Conservation (phyloP, 495 filamentous ascomycete genomes). For the Viridothelium virens region DNA sequence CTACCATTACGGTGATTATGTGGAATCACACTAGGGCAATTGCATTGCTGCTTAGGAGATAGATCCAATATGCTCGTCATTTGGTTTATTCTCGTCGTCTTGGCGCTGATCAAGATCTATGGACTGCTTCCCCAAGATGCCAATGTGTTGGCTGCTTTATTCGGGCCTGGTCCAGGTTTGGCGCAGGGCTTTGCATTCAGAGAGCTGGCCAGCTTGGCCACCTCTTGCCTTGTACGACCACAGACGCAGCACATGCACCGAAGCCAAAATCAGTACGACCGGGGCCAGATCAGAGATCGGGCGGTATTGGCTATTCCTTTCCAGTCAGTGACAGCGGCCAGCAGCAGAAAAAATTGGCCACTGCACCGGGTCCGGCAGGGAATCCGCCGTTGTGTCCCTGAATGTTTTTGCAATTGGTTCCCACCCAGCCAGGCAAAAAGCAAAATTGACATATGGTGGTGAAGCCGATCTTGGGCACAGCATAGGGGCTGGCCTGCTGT, state of each 20-base stretch:
- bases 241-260: not conserved
- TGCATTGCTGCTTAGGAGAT: not conserved
- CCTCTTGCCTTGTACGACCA: not conserved
- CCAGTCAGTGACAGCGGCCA: conserved; percentile 7
- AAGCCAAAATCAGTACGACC: not conserved
- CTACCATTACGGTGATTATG: not conserved
- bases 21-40: not conserved
- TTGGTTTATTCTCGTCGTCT: not conserved
- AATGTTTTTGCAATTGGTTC: not conserved
- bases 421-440: not conserved
- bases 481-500: not conserved
- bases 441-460: not conserved
- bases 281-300: not conserved
- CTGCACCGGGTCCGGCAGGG: not conserved
- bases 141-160: no score
- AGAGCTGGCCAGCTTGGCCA: not conserved
- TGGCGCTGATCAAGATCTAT: conserved; percentile 10
- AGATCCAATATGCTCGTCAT: not conserved
- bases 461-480: conserved; percentile 1
- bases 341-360: conserved; percentile 6
- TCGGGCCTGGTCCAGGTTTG: not conserved
- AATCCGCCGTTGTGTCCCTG: not conserved
- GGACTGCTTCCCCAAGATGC: not conserved
- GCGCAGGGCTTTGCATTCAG: not conserved
- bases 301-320: not conserved